Evolutionary conservation across 306 rosid species (phyloP), one percentile per base, ranked within the genome.

Genomic region (Malus sieversii): DNA sequence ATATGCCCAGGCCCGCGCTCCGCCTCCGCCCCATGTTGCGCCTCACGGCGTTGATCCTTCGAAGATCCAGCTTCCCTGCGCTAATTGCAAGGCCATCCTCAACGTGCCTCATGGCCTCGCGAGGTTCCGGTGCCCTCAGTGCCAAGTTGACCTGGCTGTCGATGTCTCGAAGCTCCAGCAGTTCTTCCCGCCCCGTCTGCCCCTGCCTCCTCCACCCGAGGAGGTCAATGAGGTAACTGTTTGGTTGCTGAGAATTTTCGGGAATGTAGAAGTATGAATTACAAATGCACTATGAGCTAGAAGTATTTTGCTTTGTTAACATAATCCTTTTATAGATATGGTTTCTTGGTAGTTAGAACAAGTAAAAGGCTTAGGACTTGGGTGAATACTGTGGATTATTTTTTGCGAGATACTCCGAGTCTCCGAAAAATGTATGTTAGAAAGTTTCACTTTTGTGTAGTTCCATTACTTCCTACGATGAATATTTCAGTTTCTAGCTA

Each of bases 31-130:
- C 16, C 90, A 90, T 32, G 85, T 74, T 27, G 92, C 91, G 11
- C 92, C 97, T 1, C 99, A 86, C 25, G 98, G 98, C 75, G 89
- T 92, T 78, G 99, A 96, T 88, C 99, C 98, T 11, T 71, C 99
- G 66, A 96, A 96, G 97, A 89, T 96, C 88, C 99, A 96, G 86
- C 89, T 96, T 33, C 96, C 99, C 23, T 96, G 99, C 71, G 98
- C 96, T 46, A 81, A 85, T 30, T 96, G 99, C 67, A 92, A 89
- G 85, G 97, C 99, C 44, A 86, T 92, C 55, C 99, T 96, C 73
- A 92, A 96, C 79, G 99, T 96, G 23, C 99, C 99, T 62, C 97
- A 92, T 30, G 99, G 99, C 58, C 85, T 92, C 22, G 68, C 92
- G 1, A 78, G 93, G 76, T 96, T 96, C 79, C 45, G 82, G 61